A percentile compares a stretch with the other conserved stretches of the same genome.
Conservation (phyloP, 2,329 filamentous ascomycete genomes). For the Neofusicoccum ribis region DNA sequence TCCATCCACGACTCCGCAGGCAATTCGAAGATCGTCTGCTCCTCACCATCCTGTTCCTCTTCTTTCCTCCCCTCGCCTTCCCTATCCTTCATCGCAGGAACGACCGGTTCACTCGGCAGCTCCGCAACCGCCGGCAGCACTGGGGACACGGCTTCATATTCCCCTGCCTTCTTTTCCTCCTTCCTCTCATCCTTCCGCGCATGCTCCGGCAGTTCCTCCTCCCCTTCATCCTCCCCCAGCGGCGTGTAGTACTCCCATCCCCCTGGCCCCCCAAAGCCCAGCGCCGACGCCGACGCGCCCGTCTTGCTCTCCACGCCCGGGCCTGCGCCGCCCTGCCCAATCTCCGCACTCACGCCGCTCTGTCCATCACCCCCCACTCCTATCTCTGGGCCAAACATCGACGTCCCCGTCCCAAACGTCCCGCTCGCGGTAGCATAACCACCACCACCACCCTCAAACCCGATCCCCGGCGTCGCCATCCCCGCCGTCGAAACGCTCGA, state of each 20-base stretch:
- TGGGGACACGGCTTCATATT: slow-evolving; percentile 28
- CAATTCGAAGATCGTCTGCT: not conserved
- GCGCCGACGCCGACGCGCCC: slow-evolving; percentile 24
- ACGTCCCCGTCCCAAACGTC: not conserved
- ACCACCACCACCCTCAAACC: too few species aligned
- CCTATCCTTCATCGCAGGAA: not conserved
- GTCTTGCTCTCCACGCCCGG: not conserved
- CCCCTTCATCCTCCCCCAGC: slow-evolving; percentile 17
- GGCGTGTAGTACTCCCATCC: slow-evolving; percentile 36
- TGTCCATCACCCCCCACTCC: too few species aligned
- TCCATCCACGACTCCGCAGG: slow-evolving; percentile 20
- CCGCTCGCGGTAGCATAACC: too few species aligned
- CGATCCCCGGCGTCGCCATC: not conserved
- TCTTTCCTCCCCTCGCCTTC: not conserved
- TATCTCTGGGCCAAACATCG: not conserved
- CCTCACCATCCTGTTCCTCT: not conserved
- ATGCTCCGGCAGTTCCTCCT: slow-evolving; percentile 30
- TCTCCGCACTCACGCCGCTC: too few species aligned
- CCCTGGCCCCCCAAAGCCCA: slow-evolving; percentile 37
- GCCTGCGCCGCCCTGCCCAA: not conserved
- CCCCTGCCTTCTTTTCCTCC: slow-evolving; percentile 24
- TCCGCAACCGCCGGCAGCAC: slow-evolving; percentile 19
- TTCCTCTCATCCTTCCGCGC: slow-evolving; percentile 35
- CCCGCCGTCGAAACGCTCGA: not conserved
- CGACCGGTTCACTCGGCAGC: not conserved